Evolutionary conservation across 768 basidiomycete species (phyloP), one percentile per base, ranked within the genome.

Genomic region (Rhodosporidiobolus sp.): DNA sequence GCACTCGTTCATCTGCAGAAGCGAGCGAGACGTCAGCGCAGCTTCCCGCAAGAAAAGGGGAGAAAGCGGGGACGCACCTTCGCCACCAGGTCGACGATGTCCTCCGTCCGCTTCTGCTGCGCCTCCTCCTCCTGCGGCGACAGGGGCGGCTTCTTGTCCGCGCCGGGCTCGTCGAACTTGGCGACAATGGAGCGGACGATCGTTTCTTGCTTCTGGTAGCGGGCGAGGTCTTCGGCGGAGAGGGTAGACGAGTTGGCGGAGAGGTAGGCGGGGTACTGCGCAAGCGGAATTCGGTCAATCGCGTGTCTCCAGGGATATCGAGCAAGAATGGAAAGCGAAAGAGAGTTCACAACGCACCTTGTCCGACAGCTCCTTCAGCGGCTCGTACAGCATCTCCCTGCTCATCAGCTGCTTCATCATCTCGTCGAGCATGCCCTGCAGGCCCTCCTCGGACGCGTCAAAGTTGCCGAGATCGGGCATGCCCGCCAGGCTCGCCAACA

Each of bases 311-410:
- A 16, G 24, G 30, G n/a, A 35, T 4, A 49, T 3, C n/a, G 35
- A 20, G 50, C 26, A n/a, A 16, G 34, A 4, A 4, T 26, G 28
- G 28, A 64, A 24, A 60, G 35, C 22, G 63, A 68, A 30, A 65
- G 57, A 14, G 55, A 54, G 58, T 32, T 6, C 35, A 43, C 38
- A 48, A 30, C 84, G 45, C 72, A 89, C 90, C 79, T 89, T 88
- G 24, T 88, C 86, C 24, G 84, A 81, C 30, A 95, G 81, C 78
- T 95, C 92, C 76, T 90, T 90, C 68, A 94, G 79, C 0, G 93
- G 92, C 56, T 92, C 91, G 75, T 93, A 89, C n/a, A 94, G 81
- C 5, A 92, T 83, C 0, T 91, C 90, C 78, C 91, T 90, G 82
- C 85, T 86, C 88, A 92, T 88, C 34, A 92, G 83, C 80, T 89